These are phyloP conservation scores for Jacaranda mimosifolia DNA, from an alignment of 257 asterid species.

Conservation along the genomic window DNA sequence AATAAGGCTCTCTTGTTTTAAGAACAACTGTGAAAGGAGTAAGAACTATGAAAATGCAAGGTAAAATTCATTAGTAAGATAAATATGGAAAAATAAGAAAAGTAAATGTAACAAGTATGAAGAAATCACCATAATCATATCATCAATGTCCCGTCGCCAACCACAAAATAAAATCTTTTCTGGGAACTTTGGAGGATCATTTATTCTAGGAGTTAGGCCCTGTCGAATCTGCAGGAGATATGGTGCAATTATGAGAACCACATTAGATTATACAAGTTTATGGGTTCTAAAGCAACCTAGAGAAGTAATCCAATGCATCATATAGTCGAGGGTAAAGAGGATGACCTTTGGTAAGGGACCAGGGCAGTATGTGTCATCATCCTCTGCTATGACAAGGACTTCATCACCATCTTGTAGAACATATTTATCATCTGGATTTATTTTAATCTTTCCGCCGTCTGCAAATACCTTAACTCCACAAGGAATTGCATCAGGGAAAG, in stretches of 20 bases:
- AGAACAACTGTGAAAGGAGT: not conserved
- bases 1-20: not conserved
- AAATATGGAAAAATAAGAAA: slow-evolving; percentile 11
- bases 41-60: not conserved
- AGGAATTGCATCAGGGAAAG: slow-evolving; percentile 95
- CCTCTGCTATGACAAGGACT: slow-evolving; percentile 97
- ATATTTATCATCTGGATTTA: slow-evolving; percentile 90
- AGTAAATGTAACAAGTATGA: slow-evolving; percentile 1
- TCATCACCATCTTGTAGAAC: slow-evolving; percentile 89
- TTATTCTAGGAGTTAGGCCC: slow-evolving; percentile 70
- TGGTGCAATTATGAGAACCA: slow-evolving; percentile 36
- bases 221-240: slow-evolving; percentile 62
- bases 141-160: slow-evolving; percentile 98
- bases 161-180: slow-evolving; percentile 93
- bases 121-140: slow-evolving; percentile 86
- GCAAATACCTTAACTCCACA: slow-evolving; percentile 92
- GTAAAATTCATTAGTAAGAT: slow-evolving; percentile 28
- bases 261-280: not conserved
- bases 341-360: slow-evolving; percentile 85
- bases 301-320: slow-evolving; percentile 33
- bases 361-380: slow-evolving; percentile 97
- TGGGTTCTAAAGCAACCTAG: not conserved
- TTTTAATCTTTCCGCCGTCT: slow-evolving; percentile 82
- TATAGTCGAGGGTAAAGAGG: slow-evolving; percentile 37
- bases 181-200: slow-evolving; percentile 91